Evolutionary conservation across 768 basidiomycete genomes (phyloP).

Genomic region (Mycena epipterygia): DNA sequence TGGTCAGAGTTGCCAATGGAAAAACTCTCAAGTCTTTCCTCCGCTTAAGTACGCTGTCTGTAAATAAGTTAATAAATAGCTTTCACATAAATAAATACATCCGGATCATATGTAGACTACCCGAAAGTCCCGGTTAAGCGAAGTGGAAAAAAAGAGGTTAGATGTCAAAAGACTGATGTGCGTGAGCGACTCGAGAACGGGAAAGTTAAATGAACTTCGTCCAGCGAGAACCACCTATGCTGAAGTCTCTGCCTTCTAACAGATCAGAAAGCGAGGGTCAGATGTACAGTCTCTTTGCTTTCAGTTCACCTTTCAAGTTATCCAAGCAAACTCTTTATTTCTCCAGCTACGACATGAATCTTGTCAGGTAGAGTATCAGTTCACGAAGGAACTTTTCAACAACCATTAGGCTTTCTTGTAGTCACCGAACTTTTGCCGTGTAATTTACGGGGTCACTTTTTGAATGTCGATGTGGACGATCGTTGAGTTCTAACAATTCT

Average conservation of each 20-base stretch:
- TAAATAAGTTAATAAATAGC: no score
- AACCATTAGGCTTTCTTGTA: background rate
- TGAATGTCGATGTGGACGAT: conserved; percentile 3
- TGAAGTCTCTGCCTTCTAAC: background rate
- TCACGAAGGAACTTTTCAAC: background rate
- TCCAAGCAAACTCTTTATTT: background rate
- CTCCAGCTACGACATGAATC: background rate
- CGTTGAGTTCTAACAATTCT: conserved; percentile 1
- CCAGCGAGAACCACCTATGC: background rate
- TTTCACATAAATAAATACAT: no score
- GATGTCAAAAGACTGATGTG: no score
- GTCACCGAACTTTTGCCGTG: background rate
- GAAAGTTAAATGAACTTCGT: background rate
- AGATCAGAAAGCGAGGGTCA: conserved; percentile 7
- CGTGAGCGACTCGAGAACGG: no score
- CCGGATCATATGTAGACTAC: no score
- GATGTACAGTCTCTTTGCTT: background rate
- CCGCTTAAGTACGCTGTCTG: no score
- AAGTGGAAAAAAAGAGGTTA: no score
- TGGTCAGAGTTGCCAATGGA: no score
- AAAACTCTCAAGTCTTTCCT: no score
- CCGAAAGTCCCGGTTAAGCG: no score
- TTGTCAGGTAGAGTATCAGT: conserved; percentile 3
- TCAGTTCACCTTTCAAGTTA: conserved; percentile 4
- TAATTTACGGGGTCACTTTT: background rate